phyloP scores from a whole-genome alignment of 2,329 filamentous ascomycete species.

The Penicillium psychrosexuale region DNA sequence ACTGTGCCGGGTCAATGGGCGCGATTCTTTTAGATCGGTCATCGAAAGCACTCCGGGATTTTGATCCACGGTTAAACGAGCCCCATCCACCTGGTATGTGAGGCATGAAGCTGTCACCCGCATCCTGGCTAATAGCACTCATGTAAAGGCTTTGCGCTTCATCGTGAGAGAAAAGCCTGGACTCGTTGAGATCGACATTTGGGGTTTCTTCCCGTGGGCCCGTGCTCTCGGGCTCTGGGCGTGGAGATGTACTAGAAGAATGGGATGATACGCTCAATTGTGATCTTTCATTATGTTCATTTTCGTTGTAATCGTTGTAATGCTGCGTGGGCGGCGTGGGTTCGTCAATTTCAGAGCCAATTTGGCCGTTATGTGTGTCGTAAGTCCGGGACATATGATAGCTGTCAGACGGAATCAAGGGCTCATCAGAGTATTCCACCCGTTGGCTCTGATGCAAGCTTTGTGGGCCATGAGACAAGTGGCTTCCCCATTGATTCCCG shows the following conservation, averaged over 20 bases:
- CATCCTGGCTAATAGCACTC: slow-evolving; percentile 54
- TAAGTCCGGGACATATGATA: neutral
- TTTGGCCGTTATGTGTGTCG: slow-evolving; percentile 4
- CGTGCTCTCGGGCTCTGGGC: slow-evolving; percentile 26
- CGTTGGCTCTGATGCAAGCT: slow-evolving; percentile 10
- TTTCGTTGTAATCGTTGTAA: neutral
- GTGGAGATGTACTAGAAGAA: slow-evolving; percentile 14
- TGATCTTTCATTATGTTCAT: slow-evolving; percentile 1
- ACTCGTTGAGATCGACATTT: slow-evolving; percentile 44
- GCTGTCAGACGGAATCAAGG: neutral
- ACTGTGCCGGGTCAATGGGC: neutral
- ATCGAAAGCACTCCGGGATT: neutral
- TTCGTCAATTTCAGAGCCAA: slow-evolving; percentile 1
- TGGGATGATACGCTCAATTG: slow-evolving; percentile 4
- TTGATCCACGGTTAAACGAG: slow-evolving; percentile 23
- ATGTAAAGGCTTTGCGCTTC: slow-evolving; percentile 53
- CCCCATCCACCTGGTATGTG: slow-evolving; percentile 46
- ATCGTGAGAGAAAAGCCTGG: slow-evolving; percentile 48
- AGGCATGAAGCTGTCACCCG: slow-evolving; percentile 27
- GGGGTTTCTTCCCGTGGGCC: slow-evolving; percentile 23
- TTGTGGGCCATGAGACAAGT: slow-evolving; percentile 16
- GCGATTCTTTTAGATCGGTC: neutral
- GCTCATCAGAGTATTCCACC: neutral
- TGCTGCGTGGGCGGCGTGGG: neutral
- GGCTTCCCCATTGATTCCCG: slow-evolving; percentile 17